Conservation (phyloP, 192 early-diverging fungal genomes). For the Linnemannia elongata region DNA sequence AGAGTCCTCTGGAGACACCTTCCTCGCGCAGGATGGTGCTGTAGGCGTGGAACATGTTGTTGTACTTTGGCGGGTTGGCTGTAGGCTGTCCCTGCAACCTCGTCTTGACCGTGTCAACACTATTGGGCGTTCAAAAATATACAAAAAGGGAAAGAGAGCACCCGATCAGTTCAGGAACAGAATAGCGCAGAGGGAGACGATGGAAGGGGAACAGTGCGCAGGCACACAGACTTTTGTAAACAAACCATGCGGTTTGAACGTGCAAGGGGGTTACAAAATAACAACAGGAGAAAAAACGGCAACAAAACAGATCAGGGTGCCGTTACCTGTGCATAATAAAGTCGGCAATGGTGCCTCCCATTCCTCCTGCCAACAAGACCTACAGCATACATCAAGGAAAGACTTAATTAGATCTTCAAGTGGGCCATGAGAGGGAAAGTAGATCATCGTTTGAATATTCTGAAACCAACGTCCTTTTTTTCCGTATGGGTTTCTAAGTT, state of each 20-base stretch:
- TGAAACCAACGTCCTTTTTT: not conserved
- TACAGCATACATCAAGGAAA: conserved; percentile 4
- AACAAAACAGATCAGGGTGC: not conserved
- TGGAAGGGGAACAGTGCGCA: not conserved
- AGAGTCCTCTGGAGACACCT: conserved; percentile 65
- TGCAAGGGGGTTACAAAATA: not conserved
- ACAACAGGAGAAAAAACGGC: not conserved
- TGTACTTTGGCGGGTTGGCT: conserved; percentile 61
- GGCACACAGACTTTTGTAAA: not conserved
- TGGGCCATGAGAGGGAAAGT: not conserved
- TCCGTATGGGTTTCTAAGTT: not conserved
- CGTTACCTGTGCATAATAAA: conserved; percentile 70
- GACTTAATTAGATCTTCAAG: not conserved
- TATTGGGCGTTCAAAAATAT: conserved; percentile 9
- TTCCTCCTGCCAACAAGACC: conserved; percentile 63
- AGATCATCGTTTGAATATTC: not conserved
- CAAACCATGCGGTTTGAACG: not conserved
- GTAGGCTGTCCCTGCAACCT: conserved; percentile 68
- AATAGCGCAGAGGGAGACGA: not conserved
- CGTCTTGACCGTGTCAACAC: conserved; percentile 70
- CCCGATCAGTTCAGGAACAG: not conserved
- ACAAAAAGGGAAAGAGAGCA: conserved; percentile 4
- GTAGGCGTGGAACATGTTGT: conserved; percentile 72
- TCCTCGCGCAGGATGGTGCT: conserved; percentile 67
- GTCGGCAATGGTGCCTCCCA: conserved; percentile 66